Percentiles rank a stretch among this genome's conserved stretches.
These are phyloP conservation scores for Solanum aculeatissimum DNA, from an alignment of 305 asterid genomes.

Conservation along the genomic window DNA sequence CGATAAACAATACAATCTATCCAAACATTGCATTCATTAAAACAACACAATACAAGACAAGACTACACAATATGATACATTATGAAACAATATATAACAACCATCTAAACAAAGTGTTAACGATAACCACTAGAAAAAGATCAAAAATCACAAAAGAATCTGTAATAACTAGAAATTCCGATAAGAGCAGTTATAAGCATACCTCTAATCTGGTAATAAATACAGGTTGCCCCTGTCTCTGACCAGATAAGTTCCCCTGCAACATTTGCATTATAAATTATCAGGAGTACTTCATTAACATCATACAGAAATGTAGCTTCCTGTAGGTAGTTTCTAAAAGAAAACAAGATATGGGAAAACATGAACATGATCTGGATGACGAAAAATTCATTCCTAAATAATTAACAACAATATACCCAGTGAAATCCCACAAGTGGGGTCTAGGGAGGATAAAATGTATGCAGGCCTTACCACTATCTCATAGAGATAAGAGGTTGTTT, in stretches of 20 bases:
- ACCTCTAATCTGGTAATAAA: conserved; percentile 98
- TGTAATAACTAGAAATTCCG: background rate
- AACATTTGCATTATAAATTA: conserved; percentile 2
- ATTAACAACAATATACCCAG: background rate
- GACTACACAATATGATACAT: no score
- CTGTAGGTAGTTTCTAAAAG: background rate
- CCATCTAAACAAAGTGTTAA: background rate
- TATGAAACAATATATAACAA: no score
- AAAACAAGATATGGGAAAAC: background rate
- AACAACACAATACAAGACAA: no score
- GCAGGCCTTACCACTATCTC: no score
- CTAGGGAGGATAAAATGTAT: no score
- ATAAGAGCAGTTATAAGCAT: background rate
- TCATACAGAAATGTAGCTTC: background rate
- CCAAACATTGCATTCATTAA: no score
- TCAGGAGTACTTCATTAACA: background rate
- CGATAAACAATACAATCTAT: no score
- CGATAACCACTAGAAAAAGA: background rate
- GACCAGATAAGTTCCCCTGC: conserved; percentile 97
- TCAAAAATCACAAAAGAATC: background rate
- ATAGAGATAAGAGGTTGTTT: no score
- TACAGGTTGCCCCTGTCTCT: conserved; percentile 95
- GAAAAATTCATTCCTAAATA: background rate
- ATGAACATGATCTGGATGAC: background rate
- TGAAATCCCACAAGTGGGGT: no score